Base-by-base conservation (phyloP, 352 stramenopile species). In the Phytophthora brassicae region DNA sequence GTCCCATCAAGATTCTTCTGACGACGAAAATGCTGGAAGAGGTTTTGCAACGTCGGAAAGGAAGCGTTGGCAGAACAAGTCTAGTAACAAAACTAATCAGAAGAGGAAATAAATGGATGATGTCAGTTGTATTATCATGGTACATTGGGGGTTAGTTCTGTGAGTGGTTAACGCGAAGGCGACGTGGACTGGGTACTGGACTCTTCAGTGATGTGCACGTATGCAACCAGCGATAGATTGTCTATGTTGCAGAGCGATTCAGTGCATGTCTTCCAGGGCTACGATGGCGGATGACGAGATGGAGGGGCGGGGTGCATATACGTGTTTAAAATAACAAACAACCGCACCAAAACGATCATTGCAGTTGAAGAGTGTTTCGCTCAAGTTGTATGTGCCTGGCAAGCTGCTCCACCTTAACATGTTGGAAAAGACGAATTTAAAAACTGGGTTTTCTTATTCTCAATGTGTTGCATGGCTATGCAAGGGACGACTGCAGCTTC, bases 41-140 rank as follows among this genome's bases (percentile, higher is more conserved):
- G 36, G n/a, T 52, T 60, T 41, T 51, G 39, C 41, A n/a, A 55
- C 31, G 5, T 56, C 48, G 2, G 50, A 60, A 6, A 1, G 33
- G 2, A 66, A 66, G 13, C 29, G 43, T 14, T 66, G 49, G 58
- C 33, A 60, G 17, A 60, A 60, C 5, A 44, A 55, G n/a, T 43
- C 39, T 16, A 39, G 24, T 43, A 48, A 56, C 16, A 38, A 38
- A 38, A 12, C 7, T 38, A 12, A 35, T 22, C 43, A 11, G 19
- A 44, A 38, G 31, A 38, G 12, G 31, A 50, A 52, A 28, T 56
- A 56, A 4, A 29, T 63, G 8, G 17, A 20, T 11, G 36, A 26
- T 47, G 28, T 57, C 12, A 20, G 46, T 33, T 47, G 26, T 22
- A 35, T 56, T 39, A 3, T 56, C 45, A 36, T 38, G 26, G 28